A percentile compares a stretch with the other conserved stretches of the same genome.
These are phyloP conservation scores for Knoxia roxburghii DNA, from an alignment of 257 asterid species.

Conservation along the genomic window DNA sequence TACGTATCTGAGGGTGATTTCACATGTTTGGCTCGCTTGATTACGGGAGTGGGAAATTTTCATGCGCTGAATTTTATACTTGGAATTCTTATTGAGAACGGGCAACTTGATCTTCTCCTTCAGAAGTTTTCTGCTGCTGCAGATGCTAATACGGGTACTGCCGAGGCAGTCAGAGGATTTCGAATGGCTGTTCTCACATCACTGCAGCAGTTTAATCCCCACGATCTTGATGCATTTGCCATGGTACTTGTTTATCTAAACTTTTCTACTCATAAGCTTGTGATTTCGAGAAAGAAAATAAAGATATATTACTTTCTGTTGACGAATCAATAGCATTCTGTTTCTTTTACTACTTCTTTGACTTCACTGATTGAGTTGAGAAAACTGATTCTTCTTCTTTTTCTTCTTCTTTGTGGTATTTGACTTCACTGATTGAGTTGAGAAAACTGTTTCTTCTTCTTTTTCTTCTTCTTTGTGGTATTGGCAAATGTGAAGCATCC, in stretches of 20 bases:
- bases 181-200: slow-evolving; percentile 97
- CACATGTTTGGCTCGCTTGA: slow-evolving; percentile 93
- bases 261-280: background rate
- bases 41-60: slow-evolving; percentile 95
- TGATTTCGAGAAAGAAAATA: background rate
- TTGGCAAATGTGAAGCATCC: background rate
- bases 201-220: slow-evolving; percentile 83
- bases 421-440: background rate
- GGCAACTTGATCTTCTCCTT: slow-evolving; percentile 91
- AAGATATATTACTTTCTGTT: background rate
- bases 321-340: background rate
- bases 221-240: slow-evolving; percentile 86
- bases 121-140: slow-evolving; percentile 92
- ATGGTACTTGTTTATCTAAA: slow-evolving; percentile 35
- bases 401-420: background rate
- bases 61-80: slow-evolving; percentile 92
- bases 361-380: background rate
- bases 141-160: slow-evolving; percentile 67
- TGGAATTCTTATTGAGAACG: slow-evolving; percentile 88
- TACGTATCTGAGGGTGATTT: slow-evolving; percentile 95
- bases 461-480: background rate
- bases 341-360: background rate
- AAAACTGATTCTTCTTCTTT: background rate
- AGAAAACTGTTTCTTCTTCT: background rate
- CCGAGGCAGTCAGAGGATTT: slow-evolving; percentile 88